Base-by-base conservation (phyloP, 495 filamentous ascomycete genomes). In the Penicillium turbatum region DNA sequence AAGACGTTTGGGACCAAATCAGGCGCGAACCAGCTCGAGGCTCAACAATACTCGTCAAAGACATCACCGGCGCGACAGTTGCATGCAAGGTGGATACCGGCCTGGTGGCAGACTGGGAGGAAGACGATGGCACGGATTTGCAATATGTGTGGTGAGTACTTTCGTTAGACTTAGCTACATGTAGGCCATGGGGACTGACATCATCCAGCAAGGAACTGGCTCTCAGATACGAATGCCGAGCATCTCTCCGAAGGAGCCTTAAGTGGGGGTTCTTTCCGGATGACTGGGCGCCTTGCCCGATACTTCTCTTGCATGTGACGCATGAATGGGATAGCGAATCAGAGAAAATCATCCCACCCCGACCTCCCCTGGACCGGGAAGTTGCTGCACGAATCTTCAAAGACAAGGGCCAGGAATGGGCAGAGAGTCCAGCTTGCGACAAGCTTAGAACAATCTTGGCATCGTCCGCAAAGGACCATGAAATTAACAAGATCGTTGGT, bases 401-500 rank as follows among this genome's bases (percentile, higher is more conserved):
- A 26, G 26, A 34, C 27, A 42, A 55, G 24, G 5, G 32, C 16
- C 37, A 50, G 13, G 17, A 29, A 10, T 56, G 57, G 57, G 35
- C 7, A 3, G 38, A 56, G 11, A 48, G 34, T 16, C 41, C 32
- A 10, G 43, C 53, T n/a, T 55, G 47, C 39, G 24, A 26, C 11
- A 47, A 46, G 8, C 31, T 62, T 15, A 47, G 38, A 9, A 32
- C 29, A 17, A 48, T 55, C 15, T 48, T 62, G 8, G 16, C 17
- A n/a, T 36, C 36, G 6, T 29, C 57, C 1, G 39, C 40, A 5
- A 31, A 34, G 9, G 17, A 41, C 7, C 56, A 59, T 27, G 32
- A 48, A 1, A 54, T 62, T 39, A 34, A 10, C 29, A 59, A 62
- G 15, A 30, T 62, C 2, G 32, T 62, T 1, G 56, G 24, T 0